These are phyloP conservation scores for Ophiostoma perfectum DNA, from an alignment of 2,329 filamentous ascomycete genomes.

Conservation along the genomic window DNA sequence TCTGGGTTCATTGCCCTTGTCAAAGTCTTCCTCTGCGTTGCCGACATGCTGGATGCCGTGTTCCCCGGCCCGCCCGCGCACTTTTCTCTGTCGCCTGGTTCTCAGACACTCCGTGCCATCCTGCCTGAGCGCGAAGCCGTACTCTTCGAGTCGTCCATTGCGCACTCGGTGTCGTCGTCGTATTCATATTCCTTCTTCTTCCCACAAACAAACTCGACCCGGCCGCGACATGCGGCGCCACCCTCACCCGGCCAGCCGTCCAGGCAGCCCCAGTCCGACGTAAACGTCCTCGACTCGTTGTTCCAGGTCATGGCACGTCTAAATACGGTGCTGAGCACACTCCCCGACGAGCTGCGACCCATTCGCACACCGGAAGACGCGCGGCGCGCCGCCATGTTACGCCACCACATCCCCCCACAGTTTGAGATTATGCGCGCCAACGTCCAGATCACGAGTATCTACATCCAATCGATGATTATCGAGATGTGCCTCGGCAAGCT, in stretches of 20 bases:
- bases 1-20: conserved; percentile 27
- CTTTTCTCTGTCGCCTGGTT: conserved; percentile 16
- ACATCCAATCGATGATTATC: conserved; percentile 28
- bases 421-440: conserved; percentile 30
- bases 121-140: neutral
- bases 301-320: conserved; percentile 19
- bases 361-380: conserved; percentile 9
- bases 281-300: conserved; percentile 15
- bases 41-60: conserved; percentile 22
- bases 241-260: neutral
- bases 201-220: neutral
- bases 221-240: neutral
- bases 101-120: conserved; percentile 10
- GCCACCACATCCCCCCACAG: conserved; percentile 10
- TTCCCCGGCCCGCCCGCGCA: conserved; percentile 22
- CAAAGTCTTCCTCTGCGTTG: conserved; percentile 27
- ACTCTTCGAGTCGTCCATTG: neutral
- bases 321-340: conserved; percentile 10
- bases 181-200: conserved; percentile 11
- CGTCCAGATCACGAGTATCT: conserved; percentile 29
- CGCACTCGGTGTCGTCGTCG: neutral
- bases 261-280: neutral
- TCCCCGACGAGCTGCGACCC: conserved; percentile 18
- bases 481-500: conserved; percentile 25
- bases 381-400: conserved; percentile 4